Percentiles rank a stretch among this genome's conserved stretches.
Evolutionary conservation across 2,329 filamentous ascomycete genomes (phyloP).

Genomic region (Aspergillus spinulosporus): DNA sequence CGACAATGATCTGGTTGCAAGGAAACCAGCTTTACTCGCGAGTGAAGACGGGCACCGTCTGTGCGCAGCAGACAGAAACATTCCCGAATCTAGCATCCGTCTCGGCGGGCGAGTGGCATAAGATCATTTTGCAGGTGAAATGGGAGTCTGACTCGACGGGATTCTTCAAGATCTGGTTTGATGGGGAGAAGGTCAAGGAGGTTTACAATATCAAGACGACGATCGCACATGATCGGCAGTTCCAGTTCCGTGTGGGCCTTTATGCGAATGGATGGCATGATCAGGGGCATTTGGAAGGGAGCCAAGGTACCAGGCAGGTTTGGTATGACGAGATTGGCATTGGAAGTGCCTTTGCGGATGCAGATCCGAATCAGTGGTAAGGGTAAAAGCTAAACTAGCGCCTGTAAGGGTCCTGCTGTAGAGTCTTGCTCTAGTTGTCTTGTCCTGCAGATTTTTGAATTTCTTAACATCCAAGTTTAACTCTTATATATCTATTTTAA

Average conservation of each 20-base stretch:
- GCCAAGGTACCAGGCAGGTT: not conserved
- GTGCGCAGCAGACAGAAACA: not conserved
- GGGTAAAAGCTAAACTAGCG: no score
- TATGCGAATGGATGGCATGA: not conserved
- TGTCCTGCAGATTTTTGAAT: no score
- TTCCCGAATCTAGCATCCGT: not conserved
- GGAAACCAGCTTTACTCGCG: not conserved
- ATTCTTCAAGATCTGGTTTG: not conserved
- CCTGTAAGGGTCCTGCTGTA: no score
- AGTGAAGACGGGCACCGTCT: not conserved
- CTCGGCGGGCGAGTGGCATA: not conserved
- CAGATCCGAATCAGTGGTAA: not conserved
- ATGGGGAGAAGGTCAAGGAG: not conserved
- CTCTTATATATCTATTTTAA: no score
- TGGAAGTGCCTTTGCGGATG: not conserved
- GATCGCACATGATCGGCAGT: not conserved
- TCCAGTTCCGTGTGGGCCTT: not conserved
- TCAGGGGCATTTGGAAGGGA: not conserved
- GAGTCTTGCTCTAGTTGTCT: no score
- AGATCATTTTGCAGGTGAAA: not conserved
- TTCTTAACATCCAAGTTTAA: no score
- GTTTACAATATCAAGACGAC: not conserved
- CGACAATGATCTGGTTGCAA: not conserved
- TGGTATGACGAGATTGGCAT: not conserved
- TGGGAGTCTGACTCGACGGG: not conserved